Evolutionary conservation across 176 grass and related monocot genomes (phyloP), one percentile per base, ranked within the genome.

Genomic region (Eragrostis nindensis): DNA sequence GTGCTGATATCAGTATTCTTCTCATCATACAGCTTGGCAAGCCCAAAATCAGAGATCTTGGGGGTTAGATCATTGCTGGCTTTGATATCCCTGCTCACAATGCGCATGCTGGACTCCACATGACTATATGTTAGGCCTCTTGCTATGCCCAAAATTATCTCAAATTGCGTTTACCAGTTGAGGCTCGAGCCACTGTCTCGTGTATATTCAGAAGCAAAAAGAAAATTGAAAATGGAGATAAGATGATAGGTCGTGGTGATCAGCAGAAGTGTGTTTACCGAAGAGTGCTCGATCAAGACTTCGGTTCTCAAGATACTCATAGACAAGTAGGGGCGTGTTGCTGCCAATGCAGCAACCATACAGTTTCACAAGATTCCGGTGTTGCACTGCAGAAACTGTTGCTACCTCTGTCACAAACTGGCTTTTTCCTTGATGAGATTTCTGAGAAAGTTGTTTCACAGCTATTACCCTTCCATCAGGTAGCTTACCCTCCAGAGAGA

Each of bases 11-110:
- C 81, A 11, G 87, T 80, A 45, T 71, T 90, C 27, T 64, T 88
- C 32, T 93, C 81, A 44, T 93, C 73, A 49, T 90, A 93, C 64
- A 88, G 91, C 77, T 82, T 90, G 8, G 87, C 91, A 2, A 90
- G 79, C 29, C 91, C 91, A 53, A 90, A 93, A 61, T 90, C 91
- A 11, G 91, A 93, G 77, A 90, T 81, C 75, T 92, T 89, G 54
- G 87, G 87, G 47, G 19, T 92, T 43, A 86, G 75, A 56, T 92
- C 64, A 77, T 92, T 92, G 60, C 87, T 89, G 25, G 90, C 76
- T 49, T 92, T 92, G 55, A 92, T 85, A 47, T 93, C 91, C 89
- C 91, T 82, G 54, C 90, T 86, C 42, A 92, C 85, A 50, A 93
- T 93, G 24, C 87, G 74, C 25, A 83, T 44, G 25, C 68, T 83